Percentiles rank a stretch among this genome's conserved stretches.
These are phyloP conservation scores for Nakataea oryzae DNA, from an alignment of 2,329 filamentous ascomycete genomes.

Conservation along the genomic window DNA sequence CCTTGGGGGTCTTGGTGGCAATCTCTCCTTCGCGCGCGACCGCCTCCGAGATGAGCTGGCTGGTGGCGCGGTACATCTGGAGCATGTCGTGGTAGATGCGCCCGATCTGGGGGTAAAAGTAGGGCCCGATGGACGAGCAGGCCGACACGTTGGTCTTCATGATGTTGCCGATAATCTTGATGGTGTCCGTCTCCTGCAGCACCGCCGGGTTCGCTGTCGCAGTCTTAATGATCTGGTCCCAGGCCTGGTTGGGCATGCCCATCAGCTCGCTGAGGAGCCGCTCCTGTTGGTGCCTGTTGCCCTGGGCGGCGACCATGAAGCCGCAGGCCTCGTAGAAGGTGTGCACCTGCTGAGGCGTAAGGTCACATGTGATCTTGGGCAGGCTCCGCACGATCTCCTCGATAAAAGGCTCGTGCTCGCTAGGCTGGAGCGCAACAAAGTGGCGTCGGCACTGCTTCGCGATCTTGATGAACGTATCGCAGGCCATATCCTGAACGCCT, in stretches of 20 bases:
- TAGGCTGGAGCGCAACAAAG: slow-evolving; percentile 91
- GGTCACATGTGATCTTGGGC: slow-evolving; percentile 88
- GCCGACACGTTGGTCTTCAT: slow-evolving; percentile 99
- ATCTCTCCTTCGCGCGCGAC: slow-evolving; percentile 81
- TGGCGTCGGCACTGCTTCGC: slow-evolving; percentile 96
- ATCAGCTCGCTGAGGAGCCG: slow-evolving; percentile 84
- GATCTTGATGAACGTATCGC: slow-evolving; percentile 99
- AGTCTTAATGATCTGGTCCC: slow-evolving; percentile 87
- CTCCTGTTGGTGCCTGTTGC: slow-evolving; percentile 90
- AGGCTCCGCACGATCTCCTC: slow-evolving; percentile 96
- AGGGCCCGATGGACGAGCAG: slow-evolving; percentile 89
- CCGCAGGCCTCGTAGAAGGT: slow-evolving; percentile 99
- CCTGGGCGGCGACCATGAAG: slow-evolving; percentile 97
- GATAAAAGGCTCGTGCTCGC: slow-evolving; percentile 91
- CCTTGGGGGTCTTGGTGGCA: slow-evolving; percentile 94
- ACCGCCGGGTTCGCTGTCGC: slow-evolving; percentile 79
- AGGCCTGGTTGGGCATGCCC: slow-evolving; percentile 85
- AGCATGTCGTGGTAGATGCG: slow-evolving; percentile 98
- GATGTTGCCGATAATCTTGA: slow-evolving; percentile 98
- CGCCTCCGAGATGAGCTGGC: slow-evolving; percentile 86
- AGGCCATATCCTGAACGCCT: slow-evolving; percentile 99
- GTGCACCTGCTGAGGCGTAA: slow-evolving; percentile 94
- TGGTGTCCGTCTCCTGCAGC: slow-evolving; percentile 85
- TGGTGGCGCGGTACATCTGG: slow-evolving; percentile 98
- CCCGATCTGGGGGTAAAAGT: slow-evolving; percentile 97